Base-by-base conservation (phyloP, 768 basidiomycete genomes). In the Coprinopsis marcescibilis region DNA sequence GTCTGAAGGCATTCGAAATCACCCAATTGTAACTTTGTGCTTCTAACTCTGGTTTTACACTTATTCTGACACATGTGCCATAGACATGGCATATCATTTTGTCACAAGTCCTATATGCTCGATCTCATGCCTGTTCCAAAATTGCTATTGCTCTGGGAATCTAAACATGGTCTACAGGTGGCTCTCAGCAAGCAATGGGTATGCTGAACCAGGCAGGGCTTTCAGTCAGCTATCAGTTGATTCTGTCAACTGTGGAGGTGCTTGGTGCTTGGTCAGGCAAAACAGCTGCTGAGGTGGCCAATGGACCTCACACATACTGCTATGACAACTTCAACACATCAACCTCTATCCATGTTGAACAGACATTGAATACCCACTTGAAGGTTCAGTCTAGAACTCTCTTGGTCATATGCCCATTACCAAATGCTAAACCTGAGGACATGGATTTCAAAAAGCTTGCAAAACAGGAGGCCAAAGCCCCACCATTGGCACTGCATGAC, bases 261-360 rank as follows among this genome's bases (percentile, higher is more conserved):
- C 23, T 41, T 12, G 40, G 6, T 10, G 23, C 20, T 19, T 11
- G 40, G 19, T 41, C 40, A 5, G 11, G 25, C 11, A 20, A 45
- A n/a, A 4, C 6, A 21, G 43, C 29, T 4, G 29, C 17, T 14
- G 25, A n/a, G 5, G 15, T 45, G n/a, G 43, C 43, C 4, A 20
- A 32, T 19, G 46, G 41, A 29, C 39, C 40, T 10, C 50, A 52
- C 27, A 32, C 30, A 14, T 39, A 19, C 25, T 26, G 24, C 15
- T 51, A 46, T 29, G 45, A 53, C 29, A 53, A 53, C 24, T 17
- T 53, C 26, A 40, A 53, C 27, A 30, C 49, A 7, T 40, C 43
- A 11, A 42, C 38, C 2, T 53, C 52, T 11, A 51, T 47, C 13
- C 48, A 43, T 29, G 45, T 47, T 10, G 52, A 53, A 34, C 52